Conservation (phyloP, 371 early-diverging fungal genomes). For the Globomyces sp. region DNA sequence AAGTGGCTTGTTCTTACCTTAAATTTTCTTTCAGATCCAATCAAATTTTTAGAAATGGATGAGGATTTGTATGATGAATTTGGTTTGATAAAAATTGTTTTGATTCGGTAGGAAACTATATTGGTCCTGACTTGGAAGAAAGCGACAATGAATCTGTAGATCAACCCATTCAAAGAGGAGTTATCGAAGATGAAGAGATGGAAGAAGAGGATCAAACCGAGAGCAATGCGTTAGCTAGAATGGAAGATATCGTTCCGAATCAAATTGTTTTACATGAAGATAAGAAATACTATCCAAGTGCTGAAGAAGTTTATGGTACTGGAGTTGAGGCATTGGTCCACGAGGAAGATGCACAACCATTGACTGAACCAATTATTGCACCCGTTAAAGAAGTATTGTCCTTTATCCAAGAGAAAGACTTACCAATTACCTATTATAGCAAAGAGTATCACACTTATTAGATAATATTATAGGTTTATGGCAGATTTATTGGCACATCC, state of each 20-base stretch:
- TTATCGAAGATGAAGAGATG: constrained; percentile 22
- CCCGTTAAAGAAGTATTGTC: constrained; percentile 85
- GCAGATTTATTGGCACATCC: constrained; percentile 83
- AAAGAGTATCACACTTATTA: constrained; percentile 71
- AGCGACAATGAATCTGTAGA: constrained; percentile 61
- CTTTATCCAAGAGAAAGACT: constrained; percentile 76
- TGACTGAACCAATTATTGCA: constrained; percentile 92
- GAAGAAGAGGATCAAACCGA: constrained; percentile 18
- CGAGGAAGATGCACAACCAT: constrained; percentile 97
- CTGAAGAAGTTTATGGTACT: constrained; percentile 95
- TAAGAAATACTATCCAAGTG: constrained; percentile 95
- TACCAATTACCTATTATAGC: constrained; percentile 79
- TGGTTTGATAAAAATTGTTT: constrained; percentile 35
- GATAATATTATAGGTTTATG: constrained; percentile 56
- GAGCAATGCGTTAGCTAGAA: constrained; percentile 17
- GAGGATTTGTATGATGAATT: constrained; percentile 84
- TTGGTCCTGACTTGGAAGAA: constrained; percentile 87
- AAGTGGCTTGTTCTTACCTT: no score
- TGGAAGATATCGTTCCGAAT: constrained; percentile 29
- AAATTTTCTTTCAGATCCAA: neutral
- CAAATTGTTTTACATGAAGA: constrained; percentile 95
- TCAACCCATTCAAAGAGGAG: constrained; percentile 36
- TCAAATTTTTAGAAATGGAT: constrained; percentile 25
- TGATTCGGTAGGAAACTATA: constrained; percentile 74
- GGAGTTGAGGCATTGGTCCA: constrained; percentile 95